Evolutionary conservation across 2,329 filamentous ascomycete genomes (phyloP).

Genomic region (Ophiostoma sp.): DNA sequence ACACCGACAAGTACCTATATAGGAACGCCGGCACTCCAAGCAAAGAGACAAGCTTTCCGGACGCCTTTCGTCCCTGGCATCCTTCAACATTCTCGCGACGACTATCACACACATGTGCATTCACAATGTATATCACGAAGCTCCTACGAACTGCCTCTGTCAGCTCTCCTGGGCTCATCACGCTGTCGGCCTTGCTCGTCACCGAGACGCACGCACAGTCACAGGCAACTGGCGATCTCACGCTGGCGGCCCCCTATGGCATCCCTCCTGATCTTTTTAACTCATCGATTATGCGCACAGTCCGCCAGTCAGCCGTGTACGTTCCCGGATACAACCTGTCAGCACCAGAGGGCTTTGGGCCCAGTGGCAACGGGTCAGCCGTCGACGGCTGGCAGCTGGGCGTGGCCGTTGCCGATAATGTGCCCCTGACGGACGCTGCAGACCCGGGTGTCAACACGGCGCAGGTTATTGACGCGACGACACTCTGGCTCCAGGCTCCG

Average conservation of each 20-base stretch:
- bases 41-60: not conserved
- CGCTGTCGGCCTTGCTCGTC: not conserved
- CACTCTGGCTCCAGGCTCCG: conserved; percentile 19
- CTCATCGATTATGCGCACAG: conserved; percentile 10
- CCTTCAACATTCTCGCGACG: not conserved
- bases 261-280: conserved; percentile 14
- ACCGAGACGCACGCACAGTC: conserved; percentile 4
- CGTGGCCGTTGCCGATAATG: conserved; percentile 18
- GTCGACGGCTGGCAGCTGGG: conserved; percentile 25
- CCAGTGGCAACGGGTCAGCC: conserved; percentile 23
- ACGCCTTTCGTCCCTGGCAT: not conserved
- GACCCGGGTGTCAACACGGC: not conserved
- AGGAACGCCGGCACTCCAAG: no score
- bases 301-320: conserved; percentile 16
- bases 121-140: not conserved
- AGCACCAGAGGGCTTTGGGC: conserved; percentile 18
- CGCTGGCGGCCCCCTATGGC: conserved; percentile 11
- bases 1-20: not conserved
- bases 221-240: conserved; percentile 10
- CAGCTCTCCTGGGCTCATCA: not conserved
- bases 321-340: conserved; percentile 25
- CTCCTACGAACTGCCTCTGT: not conserved
- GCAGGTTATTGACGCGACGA: conserved; percentile 20
- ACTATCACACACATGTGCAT: not conserved
- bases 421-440: conserved; percentile 15